Base-by-base conservation (phyloP, 768 basidiomycete genomes). In the Strobilomyces confusus region DNA sequence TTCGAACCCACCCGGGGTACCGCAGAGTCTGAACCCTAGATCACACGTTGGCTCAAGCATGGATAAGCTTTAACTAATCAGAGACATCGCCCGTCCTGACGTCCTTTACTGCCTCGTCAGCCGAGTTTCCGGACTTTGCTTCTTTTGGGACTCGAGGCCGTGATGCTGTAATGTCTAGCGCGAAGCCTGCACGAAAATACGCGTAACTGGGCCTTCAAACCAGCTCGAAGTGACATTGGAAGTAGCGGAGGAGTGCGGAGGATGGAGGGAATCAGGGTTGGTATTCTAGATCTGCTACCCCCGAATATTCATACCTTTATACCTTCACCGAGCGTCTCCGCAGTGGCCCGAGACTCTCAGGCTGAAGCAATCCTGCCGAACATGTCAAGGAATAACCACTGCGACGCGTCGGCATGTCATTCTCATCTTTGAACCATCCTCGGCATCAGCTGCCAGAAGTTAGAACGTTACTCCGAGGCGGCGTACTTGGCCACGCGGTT, bases 11-110 rank as follows among this genome's bases (percentile, higher is more conserved):
- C 89, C 86, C 62, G 91, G 91, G 46, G 91, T 89, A 33, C 92
- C 91, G 62, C 89, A 89, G 40, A 89, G 72, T 32, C 93, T 92
- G 65, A 95, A 95, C n/a, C 92, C 90, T 91, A 59, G 41, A 51
- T 48, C 4, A 32, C 12, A 22, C 38, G 13, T 3, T 8, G 34
- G 43, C 9, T 57, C 17, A 22, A 49, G 26, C 7, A 40, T 3
- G 17, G 11, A 14, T 11, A 26, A 33, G 45, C 41, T 48, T 37
- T 23, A n/a, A 9, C 45, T 87, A 48, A 45, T 4, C 25, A 12
- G 36, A 15, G 62, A 80, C 73, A 55, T 87, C 82, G 6, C 90
- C 90, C 2, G 85, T 84, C 73, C 88, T 86, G 65, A 95, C 76
- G 60, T 89, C 92, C 63, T 81, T 78, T 57, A 95, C 79, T 2